These are phyloP conservation scores for Saturnispora gosingensis DNA, from an alignment of 805 yeast genomes.

Conservation along the genomic window DNA sequence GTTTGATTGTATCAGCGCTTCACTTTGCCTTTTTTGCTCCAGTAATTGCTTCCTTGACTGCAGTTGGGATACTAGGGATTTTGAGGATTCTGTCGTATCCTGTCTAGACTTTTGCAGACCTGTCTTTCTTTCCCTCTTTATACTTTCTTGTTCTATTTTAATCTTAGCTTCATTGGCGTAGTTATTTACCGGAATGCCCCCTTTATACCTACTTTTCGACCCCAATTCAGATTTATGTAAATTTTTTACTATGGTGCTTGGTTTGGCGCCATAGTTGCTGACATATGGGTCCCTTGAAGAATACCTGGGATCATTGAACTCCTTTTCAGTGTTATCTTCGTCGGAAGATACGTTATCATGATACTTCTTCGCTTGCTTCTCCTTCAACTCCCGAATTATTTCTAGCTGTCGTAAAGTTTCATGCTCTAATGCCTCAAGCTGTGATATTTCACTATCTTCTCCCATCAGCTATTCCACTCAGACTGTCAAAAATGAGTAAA, in stretches of 20 bases:
- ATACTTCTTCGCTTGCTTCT: conserved; percentile 12
- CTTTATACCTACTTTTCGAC: conserved; percentile 3
- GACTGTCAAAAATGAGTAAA: neutral
- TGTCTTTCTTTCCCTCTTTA: neutral
- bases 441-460: neutral
- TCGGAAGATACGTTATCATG: conserved; percentile 20
- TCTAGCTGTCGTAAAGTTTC: conserved; percentile 17
- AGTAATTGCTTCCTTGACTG: neutral
- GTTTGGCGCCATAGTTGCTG: neutral
- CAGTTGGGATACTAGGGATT: neutral
- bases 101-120: conserved; percentile 28
- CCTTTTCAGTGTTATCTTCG: conserved; percentile 14
- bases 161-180: neutral
- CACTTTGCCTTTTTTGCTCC: neutral
- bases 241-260: no score
- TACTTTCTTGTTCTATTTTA: neutral
- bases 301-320: conserved; percentile 20
- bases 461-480: neutral
- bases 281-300: neutral
- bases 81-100: neutral
- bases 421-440: conserved; percentile 20
- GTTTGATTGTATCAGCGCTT: neutral
- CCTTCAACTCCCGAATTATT: conserved; percentile 15
- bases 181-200: neutral
- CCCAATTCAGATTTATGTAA: neutral